Evolutionary conservation across 2,329 filamentous ascomycete species (phyloP).

Genomic region (Tolypocladium ophioglossoides): DNA sequence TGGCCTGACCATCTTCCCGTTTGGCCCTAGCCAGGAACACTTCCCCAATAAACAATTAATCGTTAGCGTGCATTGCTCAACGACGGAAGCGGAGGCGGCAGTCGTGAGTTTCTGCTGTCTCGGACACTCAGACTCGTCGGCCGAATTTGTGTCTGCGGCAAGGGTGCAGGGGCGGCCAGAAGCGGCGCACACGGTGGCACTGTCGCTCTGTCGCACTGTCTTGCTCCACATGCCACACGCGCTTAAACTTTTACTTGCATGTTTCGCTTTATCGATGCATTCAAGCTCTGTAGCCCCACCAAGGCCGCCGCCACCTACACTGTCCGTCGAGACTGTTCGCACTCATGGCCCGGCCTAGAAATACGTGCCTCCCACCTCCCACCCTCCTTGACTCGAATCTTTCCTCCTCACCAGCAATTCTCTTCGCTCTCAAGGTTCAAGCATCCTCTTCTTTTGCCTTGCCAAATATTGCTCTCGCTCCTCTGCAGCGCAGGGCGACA

Average conservation of each 20-base stretch:
- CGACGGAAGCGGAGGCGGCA: too few species aligned
- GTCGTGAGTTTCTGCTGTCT: background rate
- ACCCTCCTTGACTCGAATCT: conserved; percentile 1
- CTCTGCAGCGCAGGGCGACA: background rate
- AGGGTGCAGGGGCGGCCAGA: background rate
- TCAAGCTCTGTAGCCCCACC: background rate
- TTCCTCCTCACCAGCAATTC: background rate
- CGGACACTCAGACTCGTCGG: too few species aligned
- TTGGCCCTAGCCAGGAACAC: background rate
- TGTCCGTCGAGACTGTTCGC: background rate
- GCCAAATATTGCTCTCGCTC: background rate
- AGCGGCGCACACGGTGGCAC: background rate
- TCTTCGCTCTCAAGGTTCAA: background rate
- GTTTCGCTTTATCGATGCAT: conserved; percentile 3
- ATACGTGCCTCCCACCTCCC: conserved; percentile 3
- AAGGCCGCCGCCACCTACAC: background rate
- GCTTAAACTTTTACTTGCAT: background rate
- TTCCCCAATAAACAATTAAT: background rate
- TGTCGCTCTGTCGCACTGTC: conserved; percentile 1
- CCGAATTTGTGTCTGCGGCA: too few species aligned
- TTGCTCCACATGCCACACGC: conserved; percentile 6
- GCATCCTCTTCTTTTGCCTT: background rate
- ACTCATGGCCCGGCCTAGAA: conserved; percentile 8
- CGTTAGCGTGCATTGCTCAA: background rate
- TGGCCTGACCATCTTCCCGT: background rate